Evolutionary conservation across 2,329 filamentous ascomycete genomes (phyloP).

Genomic region (Pseudogymnoascus sp.): DNA sequence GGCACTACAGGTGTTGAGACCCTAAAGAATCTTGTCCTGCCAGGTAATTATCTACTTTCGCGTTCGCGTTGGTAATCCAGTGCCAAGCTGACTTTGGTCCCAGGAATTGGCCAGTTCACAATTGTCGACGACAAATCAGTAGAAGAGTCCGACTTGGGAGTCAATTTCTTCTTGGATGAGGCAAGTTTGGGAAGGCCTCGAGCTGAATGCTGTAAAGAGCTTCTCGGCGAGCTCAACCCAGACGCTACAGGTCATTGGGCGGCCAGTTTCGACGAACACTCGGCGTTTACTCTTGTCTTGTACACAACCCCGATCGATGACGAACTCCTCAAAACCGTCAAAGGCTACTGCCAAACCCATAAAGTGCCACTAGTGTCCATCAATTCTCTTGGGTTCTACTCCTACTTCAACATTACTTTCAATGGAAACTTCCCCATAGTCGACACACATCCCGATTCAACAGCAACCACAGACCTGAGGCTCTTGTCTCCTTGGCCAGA

Average conservation of each 20-base stretch:
- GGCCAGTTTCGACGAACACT: slow-evolving; percentile 36
- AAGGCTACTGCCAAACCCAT: slow-evolving; percentile 43
- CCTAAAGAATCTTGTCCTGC: slow-evolving; percentile 93
- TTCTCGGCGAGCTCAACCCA: slow-evolving; percentile 82
- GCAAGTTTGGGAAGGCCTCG: slow-evolving; percentile 67
- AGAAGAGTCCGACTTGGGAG: slow-evolving; percentile 74
- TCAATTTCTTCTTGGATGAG: slow-evolving; percentile 95
- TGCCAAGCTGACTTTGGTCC: neutral
- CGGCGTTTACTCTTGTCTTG: slow-evolving; percentile 52
- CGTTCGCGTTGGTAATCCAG: neutral
- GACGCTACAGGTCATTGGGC: slow-evolving; percentile 76
- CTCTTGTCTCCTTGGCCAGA: slow-evolving; percentile 82
- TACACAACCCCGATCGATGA: slow-evolving; percentile 51
- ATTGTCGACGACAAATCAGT: slow-evolving; percentile 78
- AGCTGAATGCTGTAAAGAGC: slow-evolving; percentile 67
- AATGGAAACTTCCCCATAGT: slow-evolving; percentile 82
- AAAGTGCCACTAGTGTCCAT: slow-evolving; percentile 71
- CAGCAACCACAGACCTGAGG: slow-evolving; percentile 76
- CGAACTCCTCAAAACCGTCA: slow-evolving; percentile 43
- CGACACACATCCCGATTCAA: slow-evolving; percentile 88
- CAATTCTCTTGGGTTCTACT: slow-evolving; percentile 88
- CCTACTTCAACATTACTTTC: slow-evolving; percentile 73
- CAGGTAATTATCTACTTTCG: slow-evolving; percentile 44
- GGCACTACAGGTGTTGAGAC: slow-evolving; percentile 85
- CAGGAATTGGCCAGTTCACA: slow-evolving; percentile 81